Evolutionary conservation across 2,329 filamentous ascomycete genomes (phyloP), one percentile per base, ranked within the genome.

Genomic region (Lithohypha guttulata): DNA sequence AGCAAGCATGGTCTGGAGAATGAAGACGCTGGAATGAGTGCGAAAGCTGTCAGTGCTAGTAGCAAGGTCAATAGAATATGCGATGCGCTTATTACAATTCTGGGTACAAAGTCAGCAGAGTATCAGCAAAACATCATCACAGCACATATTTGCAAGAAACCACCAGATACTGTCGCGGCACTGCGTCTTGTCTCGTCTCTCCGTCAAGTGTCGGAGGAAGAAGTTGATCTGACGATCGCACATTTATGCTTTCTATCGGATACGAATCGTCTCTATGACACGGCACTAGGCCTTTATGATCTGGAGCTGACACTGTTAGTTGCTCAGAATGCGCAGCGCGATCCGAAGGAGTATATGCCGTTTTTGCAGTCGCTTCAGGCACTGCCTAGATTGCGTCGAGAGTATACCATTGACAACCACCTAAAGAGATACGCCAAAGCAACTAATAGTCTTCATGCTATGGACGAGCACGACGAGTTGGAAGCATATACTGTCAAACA

Each of bases 231-330:
- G 58, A 89, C 89, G 0, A 81, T 95, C 15, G 86, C 95, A 56
- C 91, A 98, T 55, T 95, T 98, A 44, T 96, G 86, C 68, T 98
- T 98, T 68, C 71, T 98, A 28, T 84, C 87, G 1, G 91, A 98
- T 59, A 81, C 93, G 31, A 93, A 95, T 58, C 78, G 79, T 26
- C 73, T 98, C 0, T 98, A 94, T 53, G 84, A 95, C 45, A 79
- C 87, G 44, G 84, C 91, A 0, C 69, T 98, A 2, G 87, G 87
- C 1, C 68, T 96, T 2, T 98, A 98, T 57, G 79, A 96, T 53
- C 73, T 98, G 2, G 85, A 94, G 8, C 75, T 98, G 6, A 80
- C 89, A 3, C 69, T 98, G 8, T 69, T 95, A 4, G 84, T 98
- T 9, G 91, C 91, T 1, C 91, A 98, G 55, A 87, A 95, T 56